Base-by-base conservation (phyloP, 2,329 filamentous ascomycete species). In the Fusarium stilboides region DNA sequence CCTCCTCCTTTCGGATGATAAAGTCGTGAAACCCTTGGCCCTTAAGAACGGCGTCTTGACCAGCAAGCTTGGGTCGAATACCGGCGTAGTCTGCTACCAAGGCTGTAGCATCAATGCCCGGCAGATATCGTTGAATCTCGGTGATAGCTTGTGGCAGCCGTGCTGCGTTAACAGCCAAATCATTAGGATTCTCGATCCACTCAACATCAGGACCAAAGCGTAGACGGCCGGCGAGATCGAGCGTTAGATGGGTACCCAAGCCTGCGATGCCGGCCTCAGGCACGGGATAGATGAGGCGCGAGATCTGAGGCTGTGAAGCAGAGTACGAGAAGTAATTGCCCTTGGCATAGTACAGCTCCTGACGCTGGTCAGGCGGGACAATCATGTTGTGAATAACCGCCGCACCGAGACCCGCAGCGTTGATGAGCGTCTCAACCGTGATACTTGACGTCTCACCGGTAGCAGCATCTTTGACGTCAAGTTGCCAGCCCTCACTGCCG, bases 181-280 rank as follows among this genome's bases (percentile, higher is more conserved):
- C 89, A 10, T 81, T 80, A 0, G 94, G 89, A 2, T 85, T 82
- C 49, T 91, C 87, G 1, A 97, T 91, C 96, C 96, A 98, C 78
- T 98, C 94, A 15, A 98, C 92, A 76, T 99, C 96, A 0, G 96
- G 96, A 0, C 96, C 96, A 79, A 99, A 99, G 37, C 94, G 91
- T 43, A 98, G 86, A 1, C 93, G 88, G 0, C 95, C 94, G 0
- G 84, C 87, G 81, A 98, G 86, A 78, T 99, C 96, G 59, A 98
- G 87, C 1, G 96, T 99, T 19, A 99, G 84, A 79, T 99, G 96
- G 0, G 96, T 98, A 47, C 96, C 96, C 1, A 99, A 83, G 0
- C 96, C 95, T 52, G 89, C 94, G 22, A 91, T 88, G 3, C 94
- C 94, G 0, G 94, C 92, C 10, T 92, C 85, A 0, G 95, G 94